Conservation (phyloP, 768 basidiomycete genomes). For the Rhodosporidiobolus odoratus region DNA sequence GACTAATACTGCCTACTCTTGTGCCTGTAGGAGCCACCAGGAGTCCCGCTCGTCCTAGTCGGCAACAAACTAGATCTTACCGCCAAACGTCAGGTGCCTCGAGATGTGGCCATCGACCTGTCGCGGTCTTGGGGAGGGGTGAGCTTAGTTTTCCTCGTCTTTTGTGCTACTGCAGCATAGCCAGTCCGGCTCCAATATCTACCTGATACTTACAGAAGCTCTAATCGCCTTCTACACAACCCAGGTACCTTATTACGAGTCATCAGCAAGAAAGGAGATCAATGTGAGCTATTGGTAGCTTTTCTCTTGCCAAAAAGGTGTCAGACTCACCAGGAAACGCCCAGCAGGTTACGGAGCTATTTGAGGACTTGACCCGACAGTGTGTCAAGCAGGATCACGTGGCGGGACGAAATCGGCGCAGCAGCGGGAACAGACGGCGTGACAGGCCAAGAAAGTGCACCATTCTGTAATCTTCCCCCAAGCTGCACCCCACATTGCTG, state of each 20-base stretch:
- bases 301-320: neutral
- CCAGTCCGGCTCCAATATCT: neutral
- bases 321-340: too few relatives aligned
- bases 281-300: slow-evolving; percentile 31
- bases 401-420: neutral
- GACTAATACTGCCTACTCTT: too few relatives aligned
- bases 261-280: slow-evolving; percentile 38
- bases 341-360: slow-evolving; percentile 26
- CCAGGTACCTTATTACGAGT: slow-evolving; percentile 41
- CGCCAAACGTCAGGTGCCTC: slow-evolving; percentile 38
- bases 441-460: neutral
- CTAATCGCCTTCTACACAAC: neutral
- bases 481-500: neutral
- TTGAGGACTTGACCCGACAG: slow-evolving; percentile 42
- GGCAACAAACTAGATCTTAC: slow-evolving; percentile 43
- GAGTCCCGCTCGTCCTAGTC: slow-evolving; percentile 40
- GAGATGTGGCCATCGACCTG: slow-evolving; percentile 38
- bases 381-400: slow-evolving; percentile 28
- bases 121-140: slow-evolving; percentile 39
- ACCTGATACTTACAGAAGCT: neutral
- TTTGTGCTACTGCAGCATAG: neutral
- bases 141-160: neutral
- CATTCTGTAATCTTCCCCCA: neutral
- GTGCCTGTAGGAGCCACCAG: neutral
- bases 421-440: neutral